Base-by-base conservation (phyloP, 768 basidiomycete genomes). In the Hortiboletus flavorubellus region DNA sequence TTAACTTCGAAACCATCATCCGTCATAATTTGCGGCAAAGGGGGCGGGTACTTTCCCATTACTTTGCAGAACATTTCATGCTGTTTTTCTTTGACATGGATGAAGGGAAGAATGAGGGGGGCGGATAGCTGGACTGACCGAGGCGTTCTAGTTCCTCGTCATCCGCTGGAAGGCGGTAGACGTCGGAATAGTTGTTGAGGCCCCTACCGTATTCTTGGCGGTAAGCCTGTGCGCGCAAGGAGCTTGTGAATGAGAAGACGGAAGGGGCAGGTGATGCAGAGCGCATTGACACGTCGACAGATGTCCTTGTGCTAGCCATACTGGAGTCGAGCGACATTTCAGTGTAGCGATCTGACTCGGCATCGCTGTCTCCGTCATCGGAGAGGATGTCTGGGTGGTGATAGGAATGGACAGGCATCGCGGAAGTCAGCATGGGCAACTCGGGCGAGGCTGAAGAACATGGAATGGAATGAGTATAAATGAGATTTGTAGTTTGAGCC, bases 121-220 rank as follows among this genome's bases (percentile, higher is more conserved):
- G 53, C 47, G 35, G 37, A 6, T 7, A 23, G 23, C 12, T 37
- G 12, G 41, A 71, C 81, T 44, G 59, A 89, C 89, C 79, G 37
- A 89, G 78, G 54, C 89, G 80, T 33, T 82, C 78, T 26, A 88
- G 71, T 59, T 91, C 90, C 61, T 89, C 87, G 8, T 86, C 85
- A 59, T 91, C 90, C 29, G 88, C 90, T 12, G 90, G 87, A 29
- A 92, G 74, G 41, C 80, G 79, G 64, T 92, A 92, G 2, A 91
- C 78, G 43, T 91, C 87, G 2, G 89, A 91, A 59, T 87, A 86
- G 58, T 83, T 89, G 72, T 91, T 91, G 42, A 91, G 67, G 33
- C 76, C 79, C 40, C 89, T 77, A 0, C 89, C 89, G 54, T 81
- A 85, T 64, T 90, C 87, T 30, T 83, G 77, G 51, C 77, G 79